Conservation (phyloP, 2,329 filamentous ascomycete genomes). For the Aspergillus floridensis region DNA sequence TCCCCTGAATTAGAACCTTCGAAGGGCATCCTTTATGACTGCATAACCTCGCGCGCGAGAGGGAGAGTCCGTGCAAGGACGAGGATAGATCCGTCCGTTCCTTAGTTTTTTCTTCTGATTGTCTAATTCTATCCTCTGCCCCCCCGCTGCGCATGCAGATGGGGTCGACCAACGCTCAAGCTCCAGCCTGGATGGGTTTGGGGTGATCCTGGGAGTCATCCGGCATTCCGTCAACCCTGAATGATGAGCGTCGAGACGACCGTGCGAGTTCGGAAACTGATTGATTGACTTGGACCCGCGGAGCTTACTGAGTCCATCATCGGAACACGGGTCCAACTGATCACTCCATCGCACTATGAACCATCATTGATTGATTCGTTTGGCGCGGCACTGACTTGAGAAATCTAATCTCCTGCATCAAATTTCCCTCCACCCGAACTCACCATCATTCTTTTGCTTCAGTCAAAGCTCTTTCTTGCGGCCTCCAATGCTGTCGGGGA, state of each 20-base stretch:
- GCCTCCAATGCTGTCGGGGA: conserved; percentile 1
- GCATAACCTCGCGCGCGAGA: neutral
- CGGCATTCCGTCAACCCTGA: neutral
- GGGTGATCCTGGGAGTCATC: neutral
- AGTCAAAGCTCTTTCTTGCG: conserved; percentile 8
- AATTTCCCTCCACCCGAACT: neutral
- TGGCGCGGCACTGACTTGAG: neutral
- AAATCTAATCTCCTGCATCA: neutral
- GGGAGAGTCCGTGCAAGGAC: neutral
- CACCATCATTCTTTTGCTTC: neutral
- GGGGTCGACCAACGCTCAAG: neutral
- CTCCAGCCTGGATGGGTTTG: neutral
- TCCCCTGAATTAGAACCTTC: neutral
- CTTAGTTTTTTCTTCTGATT: neutral
- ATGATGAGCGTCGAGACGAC: neutral
- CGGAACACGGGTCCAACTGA: neutral
- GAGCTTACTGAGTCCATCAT: neutral
- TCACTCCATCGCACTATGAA: neutral
- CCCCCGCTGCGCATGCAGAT: neutral
- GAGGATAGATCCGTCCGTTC: neutral
- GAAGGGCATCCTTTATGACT: neutral
- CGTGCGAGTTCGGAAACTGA: neutral
- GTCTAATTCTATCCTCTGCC: neutral
- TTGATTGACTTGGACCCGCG: neutral
- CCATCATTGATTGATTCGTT: neutral